Evolutionary conservation across 495 filamentous ascomycete species (phyloP), one percentile per base, ranked within the genome.

Genomic region (Penicillium paxilli): DNA sequence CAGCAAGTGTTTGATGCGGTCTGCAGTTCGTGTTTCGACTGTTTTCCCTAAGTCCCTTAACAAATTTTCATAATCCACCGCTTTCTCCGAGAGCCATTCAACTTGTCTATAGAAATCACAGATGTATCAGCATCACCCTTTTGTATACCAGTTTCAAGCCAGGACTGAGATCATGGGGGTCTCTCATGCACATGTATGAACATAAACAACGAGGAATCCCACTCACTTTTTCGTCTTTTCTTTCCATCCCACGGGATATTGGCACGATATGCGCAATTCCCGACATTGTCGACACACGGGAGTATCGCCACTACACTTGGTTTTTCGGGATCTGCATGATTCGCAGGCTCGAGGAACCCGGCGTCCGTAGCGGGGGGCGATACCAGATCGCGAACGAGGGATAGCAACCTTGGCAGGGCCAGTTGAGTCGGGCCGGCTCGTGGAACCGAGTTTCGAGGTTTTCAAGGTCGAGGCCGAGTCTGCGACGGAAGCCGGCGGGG

Each of bases 271-370:
- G 41, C 71, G 68, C 44, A 82, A 71, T 50, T 82, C 79, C 50
- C 71, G 67, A 59, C 84, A 87, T 57, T 85, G 81, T 47, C 75
- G 72, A 64, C 84, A 87, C 7, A 73, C 55, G 3, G 84, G 84
- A n/a, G 72, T 75, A 44, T 76, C 79, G 23, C 83, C 83, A 54
- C 76, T 81, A 63, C 83, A 85, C 65, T 85, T 86, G 38, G 82
- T 82, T 57, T 87, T 87, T 33, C 87, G 76, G 57, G 87, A 80
- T 40, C 87, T 70, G 70, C 87, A 91, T 9, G 86, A 85, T 80
- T 87, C 87, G 59, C 87, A 91, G 9, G 87, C 87, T 45, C 78
- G 67, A 14, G 72, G 72, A 12, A 81, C 77, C 11, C 78, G 72
- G 11, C 68, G 74, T 51, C 59, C 71, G 55, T 70, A 70, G n/a